Percentiles rank a stretch among this genome's conserved stretches.
These are phyloP conservation scores for Bjerkandera adusta DNA, from an alignment of 1,284 basidiomycete species.

Conservation along the genomic window DNA sequence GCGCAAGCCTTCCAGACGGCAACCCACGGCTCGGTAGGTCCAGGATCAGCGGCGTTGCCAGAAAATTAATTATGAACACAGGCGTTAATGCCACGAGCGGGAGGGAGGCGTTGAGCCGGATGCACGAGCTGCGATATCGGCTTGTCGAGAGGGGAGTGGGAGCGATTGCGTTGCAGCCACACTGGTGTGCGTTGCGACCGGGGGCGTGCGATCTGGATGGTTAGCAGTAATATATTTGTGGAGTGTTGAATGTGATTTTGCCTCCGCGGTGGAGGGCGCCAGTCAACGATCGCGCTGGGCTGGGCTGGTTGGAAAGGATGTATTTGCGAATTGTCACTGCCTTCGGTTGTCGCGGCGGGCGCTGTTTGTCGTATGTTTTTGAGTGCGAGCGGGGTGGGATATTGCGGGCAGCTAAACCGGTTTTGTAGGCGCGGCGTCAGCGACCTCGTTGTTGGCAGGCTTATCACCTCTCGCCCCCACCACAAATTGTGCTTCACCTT, in stretches of 20 bases:
- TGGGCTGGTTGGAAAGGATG: too few relatives aligned
- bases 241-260: constrained; percentile 14
- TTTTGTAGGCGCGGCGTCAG: constrained; percentile 12
- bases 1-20: constrained; percentile 35
- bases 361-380: too few relatives aligned
- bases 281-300: too few relatives aligned
- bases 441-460: constrained; percentile 12
- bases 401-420: constrained; percentile 9
- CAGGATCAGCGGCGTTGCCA: background rate
- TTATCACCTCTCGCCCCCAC: constrained; percentile 9
- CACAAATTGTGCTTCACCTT: too few relatives aligned
- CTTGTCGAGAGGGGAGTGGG: constrained; percentile 65
- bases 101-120: constrained; percentile 60
- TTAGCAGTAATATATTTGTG: background rate
- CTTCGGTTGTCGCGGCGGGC: too few relatives aligned
- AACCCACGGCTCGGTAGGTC: constrained; percentile 20
- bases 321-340: too few relatives aligned
- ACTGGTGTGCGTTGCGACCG: constrained; percentile 76
- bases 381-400: too few relatives aligned
- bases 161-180: constrained; percentile 73
- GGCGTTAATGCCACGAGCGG: constrained; percentile 40
- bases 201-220: constrained; percentile 48
- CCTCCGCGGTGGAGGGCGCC: background rate
- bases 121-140: constrained; percentile 73
- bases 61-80: constrained; percentile 1